Percentiles rank a stretch among this genome's conserved stretches.
phyloP scores from a whole-genome alignment of 1,284 basidiomycete species.

The Ceratobasidium sp. region DNA sequence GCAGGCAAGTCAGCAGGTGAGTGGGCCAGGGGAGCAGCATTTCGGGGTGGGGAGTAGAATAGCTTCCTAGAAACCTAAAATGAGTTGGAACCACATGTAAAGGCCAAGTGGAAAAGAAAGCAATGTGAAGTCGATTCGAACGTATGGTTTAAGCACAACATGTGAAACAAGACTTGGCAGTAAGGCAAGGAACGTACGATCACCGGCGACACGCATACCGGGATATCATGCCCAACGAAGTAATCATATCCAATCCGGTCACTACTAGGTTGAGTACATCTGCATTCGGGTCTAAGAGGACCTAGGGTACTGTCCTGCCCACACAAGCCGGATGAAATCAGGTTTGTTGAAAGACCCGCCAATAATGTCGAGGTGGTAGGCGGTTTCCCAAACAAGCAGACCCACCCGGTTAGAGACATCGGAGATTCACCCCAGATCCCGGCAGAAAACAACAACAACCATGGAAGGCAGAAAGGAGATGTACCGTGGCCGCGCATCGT shows the following conservation, averaged over 20 bases:
- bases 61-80: too few relatives aligned
- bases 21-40: too few relatives aligned
- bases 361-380: too few relatives aligned
- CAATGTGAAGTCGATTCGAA: not conserved
- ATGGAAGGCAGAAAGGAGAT: slow-evolving; percentile 50
- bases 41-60: not conserved
- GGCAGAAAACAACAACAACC: not conserved
- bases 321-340: not conserved
- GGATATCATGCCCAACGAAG: slow-evolving; percentile 74
- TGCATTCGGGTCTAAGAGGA: slow-evolving; percentile 54
- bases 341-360: not conserved
- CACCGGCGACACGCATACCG: slow-evolving; percentile 71
- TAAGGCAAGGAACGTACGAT: slow-evolving; percentile 64
- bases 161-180: slow-evolving; percentile 10
- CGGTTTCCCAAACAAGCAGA: too few relatives aligned
- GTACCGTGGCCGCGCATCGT: slow-evolving; percentile 93
- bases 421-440: not conserved
- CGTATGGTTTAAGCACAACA: slow-evolving; percentile 48
- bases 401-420: too few relatives aligned
- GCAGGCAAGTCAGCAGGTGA: not conserved
- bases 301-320: slow-evolving; percentile 67
- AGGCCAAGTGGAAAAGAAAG: too few relatives aligned
- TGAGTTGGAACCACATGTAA: too few relatives aligned
- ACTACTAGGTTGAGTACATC: slow-evolving; percentile 77
- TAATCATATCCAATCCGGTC: slow-evolving; percentile 76